Evolutionary conservation across 441 rosid species (phyloP).

Genomic region (Aquilaria agallochum): DNA sequence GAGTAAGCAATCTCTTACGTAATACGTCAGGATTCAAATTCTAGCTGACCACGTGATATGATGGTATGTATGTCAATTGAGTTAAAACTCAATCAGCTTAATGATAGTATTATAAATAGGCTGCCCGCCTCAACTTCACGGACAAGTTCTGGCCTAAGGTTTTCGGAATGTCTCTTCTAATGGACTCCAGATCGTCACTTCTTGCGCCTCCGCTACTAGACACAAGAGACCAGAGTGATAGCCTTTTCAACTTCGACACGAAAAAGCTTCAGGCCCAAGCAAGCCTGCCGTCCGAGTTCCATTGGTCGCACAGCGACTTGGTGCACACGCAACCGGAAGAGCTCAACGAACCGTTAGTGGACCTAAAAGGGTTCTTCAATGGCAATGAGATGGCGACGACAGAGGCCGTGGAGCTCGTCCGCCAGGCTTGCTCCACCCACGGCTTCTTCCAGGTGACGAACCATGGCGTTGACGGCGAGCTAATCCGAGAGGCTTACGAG

Average conservation of each 20-base stretch:
- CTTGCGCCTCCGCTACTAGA: constrained; percentile 24
- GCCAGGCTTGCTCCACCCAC: constrained; percentile 50
- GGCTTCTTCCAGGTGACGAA: constrained; percentile 71
- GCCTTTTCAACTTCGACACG: constrained; percentile 20
- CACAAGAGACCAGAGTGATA: constrained; percentile 7
- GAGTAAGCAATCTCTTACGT: too few relatives aligned
- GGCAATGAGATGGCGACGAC: constrained; percentile 34
- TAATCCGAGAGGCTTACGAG: constrained; percentile 38
- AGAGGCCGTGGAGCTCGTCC: constrained; percentile 34
- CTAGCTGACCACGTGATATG: too few relatives aligned
- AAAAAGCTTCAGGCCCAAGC: constrained; percentile 25
- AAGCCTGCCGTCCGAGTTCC: constrained; percentile 46
- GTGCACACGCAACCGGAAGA: constrained; percentile 26
- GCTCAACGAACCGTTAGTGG: constrained; percentile 61
- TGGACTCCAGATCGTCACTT: constrained; percentile 30
- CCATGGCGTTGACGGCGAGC: constrained; percentile 53
- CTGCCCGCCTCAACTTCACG: too few relatives aligned
- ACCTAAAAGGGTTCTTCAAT: constrained; percentile 37
- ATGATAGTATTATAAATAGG: too few relatives aligned
- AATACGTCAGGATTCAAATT: too few relatives aligned
- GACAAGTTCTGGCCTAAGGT: too few relatives aligned
- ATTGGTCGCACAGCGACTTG: constrained; percentile 61
- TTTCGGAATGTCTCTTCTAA: constrained; percentile 18
- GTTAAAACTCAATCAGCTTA: too few relatives aligned
- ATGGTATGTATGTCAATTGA: too few relatives aligned